Conservation (phyloP, 2,329 filamentous ascomycete genomes). For the Periconia sp. region DNA sequence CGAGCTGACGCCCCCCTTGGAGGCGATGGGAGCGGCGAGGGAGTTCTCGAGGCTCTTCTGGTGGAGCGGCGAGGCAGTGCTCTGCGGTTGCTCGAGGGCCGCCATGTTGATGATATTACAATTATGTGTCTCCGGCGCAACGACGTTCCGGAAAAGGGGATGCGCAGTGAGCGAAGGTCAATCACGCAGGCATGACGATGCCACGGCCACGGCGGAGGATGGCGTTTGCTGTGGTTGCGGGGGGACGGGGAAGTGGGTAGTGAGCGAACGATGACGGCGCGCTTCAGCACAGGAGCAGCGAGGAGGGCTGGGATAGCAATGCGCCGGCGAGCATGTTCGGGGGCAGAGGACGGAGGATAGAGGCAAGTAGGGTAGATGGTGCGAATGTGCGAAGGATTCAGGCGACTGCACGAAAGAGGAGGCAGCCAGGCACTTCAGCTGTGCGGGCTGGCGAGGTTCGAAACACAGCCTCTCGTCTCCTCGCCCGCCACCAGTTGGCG, state of each 20-base stretch:
- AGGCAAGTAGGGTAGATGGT: neutral
- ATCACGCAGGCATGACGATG: neutral
- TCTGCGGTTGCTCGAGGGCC: slow-evolving; percentile 26
- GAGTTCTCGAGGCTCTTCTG: slow-evolving; percentile 26
- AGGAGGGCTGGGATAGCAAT: too few relatives aligned
- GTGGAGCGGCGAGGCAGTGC: slow-evolving; percentile 26
- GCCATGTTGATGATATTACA: slow-evolving; percentile 26
- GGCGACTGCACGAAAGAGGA: neutral
- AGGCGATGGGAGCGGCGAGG: slow-evolving; percentile 30
- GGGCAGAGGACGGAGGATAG: neutral
- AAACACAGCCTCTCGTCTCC: neutral
- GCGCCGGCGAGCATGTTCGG: neutral
- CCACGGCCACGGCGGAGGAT: neutral
- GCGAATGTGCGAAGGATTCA: neutral
- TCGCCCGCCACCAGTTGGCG: neutral
- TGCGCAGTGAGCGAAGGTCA: too few relatives aligned
- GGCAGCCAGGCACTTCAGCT: neutral
- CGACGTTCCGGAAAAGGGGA: too few relatives aligned
- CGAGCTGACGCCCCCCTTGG: slow-evolving; percentile 35
- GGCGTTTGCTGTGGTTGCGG: neutral
- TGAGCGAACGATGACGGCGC: neutral
- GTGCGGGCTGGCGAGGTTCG: neutral
- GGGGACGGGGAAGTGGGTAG: neutral
- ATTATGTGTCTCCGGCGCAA: neutral
- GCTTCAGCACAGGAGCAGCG: neutral